Evolutionary conservation across 495 filamentous ascomycete genomes (phyloP).

Genomic region (Daldinia grandis): DNA sequence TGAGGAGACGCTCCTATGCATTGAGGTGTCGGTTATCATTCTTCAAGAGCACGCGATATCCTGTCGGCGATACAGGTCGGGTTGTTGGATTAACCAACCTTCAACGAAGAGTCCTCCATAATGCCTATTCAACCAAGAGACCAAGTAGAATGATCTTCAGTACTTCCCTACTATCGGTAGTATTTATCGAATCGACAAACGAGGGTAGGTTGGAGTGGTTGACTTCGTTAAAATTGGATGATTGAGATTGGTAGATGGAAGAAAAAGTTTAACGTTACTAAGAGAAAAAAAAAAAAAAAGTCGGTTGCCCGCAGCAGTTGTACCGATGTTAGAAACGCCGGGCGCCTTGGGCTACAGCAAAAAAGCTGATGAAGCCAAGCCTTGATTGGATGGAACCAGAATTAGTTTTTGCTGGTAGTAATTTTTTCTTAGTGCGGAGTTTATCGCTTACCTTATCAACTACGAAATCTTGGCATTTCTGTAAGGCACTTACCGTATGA

Average conservation of each 20-base stretch:
- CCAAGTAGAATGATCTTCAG: neutral
- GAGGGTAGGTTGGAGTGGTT: neutral
- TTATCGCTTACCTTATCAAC: slow-evolving; percentile 35
- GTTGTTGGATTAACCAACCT: slow-evolving; percentile 43
- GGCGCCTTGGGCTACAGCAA: slow-evolving; percentile 7
- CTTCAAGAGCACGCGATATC: slow-evolving; percentile 21
- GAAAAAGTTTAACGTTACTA: slow-evolving; percentile 13
- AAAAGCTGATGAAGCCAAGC: neutral
- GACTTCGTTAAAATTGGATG: slow-evolving; percentile 5
- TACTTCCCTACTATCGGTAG: neutral
- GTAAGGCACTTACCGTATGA: neutral
- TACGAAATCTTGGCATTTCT: slow-evolving; percentile 47
- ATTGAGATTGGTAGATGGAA: slow-evolving; percentile 19
- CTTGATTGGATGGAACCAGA: slow-evolving; percentile 33
- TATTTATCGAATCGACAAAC: neutral
- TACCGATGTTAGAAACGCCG: slow-evolving; percentile 4
- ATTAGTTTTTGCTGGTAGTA: slow-evolving; percentile 34
- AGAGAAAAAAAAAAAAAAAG: slow-evolving; percentile 21
- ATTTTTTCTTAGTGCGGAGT: slow-evolving; percentile 44
- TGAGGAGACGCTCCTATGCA: slow-evolving; percentile 80
- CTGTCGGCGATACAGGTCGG: slow-evolving; percentile 9
- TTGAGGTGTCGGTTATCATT: slow-evolving; percentile 36
- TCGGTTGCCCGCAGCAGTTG: slow-evolving; percentile 20
- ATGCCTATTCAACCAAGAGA: neutral
- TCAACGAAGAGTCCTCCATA: slow-evolving; percentile 50